A percentile compares a stretch with the other conserved stretches of the same genome.
Evolutionary conservation across 2,329 filamentous ascomycete species (phyloP).

Genomic region (Talaromyces sp.): DNA sequence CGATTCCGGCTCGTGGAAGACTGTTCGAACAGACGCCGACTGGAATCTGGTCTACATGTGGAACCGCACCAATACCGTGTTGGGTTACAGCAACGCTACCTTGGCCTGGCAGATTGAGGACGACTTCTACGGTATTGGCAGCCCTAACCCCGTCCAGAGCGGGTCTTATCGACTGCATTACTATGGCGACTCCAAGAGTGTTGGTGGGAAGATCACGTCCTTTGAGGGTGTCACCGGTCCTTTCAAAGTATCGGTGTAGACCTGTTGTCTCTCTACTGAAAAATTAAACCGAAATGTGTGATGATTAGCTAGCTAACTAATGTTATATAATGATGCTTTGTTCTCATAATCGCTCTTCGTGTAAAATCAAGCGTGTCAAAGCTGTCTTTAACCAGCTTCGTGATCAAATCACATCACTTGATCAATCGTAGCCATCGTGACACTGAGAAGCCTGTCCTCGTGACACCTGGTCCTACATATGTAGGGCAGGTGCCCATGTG

Average conservation of each 20-base stretch:
- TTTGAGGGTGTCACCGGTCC: conserved; percentile 64
- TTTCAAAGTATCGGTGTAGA: conserved; percentile 29
- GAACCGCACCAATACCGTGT: conserved; percentile 63
- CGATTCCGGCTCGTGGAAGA: conserved; percentile 54
- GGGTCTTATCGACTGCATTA: conserved; percentile 78
- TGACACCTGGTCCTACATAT: too few relatives aligned
- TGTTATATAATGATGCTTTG: background rate
- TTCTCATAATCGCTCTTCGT: background rate
- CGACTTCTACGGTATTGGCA: conserved; percentile 40
- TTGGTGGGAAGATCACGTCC: conserved; percentile 55
- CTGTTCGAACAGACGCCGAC: conserved; percentile 67
- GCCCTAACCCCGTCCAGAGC: conserved; percentile 27
- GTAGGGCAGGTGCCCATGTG: too few relatives aligned
- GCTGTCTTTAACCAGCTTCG: too few relatives aligned
- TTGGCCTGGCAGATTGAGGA: conserved; percentile 74
- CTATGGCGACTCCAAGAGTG: conserved; percentile 73
- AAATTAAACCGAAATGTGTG: background rate
- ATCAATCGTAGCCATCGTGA: too few relatives aligned
- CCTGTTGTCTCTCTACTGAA: background rate
- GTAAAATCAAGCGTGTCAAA: too few relatives aligned
- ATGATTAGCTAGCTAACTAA: background rate
- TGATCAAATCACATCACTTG: too few relatives aligned
- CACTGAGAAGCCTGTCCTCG: too few relatives aligned
- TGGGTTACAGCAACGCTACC: conserved; percentile 72
- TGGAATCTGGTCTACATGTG: conserved; percentile 81